Base-by-base conservation (phyloP, 2,329 filamentous ascomycete genomes). In the Scedosporium dehoogii region DNA sequence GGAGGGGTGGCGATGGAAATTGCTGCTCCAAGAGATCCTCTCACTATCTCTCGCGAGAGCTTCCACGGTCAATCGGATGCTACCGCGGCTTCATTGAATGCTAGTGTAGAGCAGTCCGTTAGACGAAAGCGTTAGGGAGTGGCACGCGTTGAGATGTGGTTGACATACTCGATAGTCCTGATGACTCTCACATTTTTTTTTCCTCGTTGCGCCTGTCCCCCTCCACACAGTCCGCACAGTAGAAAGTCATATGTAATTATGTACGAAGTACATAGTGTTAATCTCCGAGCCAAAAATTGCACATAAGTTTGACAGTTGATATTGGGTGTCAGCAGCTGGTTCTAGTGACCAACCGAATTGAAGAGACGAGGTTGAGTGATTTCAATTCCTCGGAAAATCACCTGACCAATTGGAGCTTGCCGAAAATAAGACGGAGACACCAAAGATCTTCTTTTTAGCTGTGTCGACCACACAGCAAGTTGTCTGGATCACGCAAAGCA, bases 1-100 rank as follows among this genome's bases (percentile, higher is more conserved):
- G 59, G 59, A 58, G 56, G 33, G 33, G 33, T 38, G 59, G 41
- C n/a, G 59, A 60, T 33, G 59, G 59, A 53, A 60, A 79, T 81
- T 82, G 71, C 80, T 80, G 81, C 85, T 85, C 83, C 85, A 87
- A 89, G 85, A 88, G 86, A 88, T 83, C 79, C 82, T 87, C 83
- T 84, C 84, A 85, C 81, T 83, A 87, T 87, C 87, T 86, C 88
- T 87, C 89, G 51, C 51, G 51, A 55, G 86, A 89, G 85, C 85
- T 82, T 74, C 78, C 80, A 81, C 44, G 21, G 33, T 48, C 48
- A 38, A 51, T 61, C 79, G 75, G 77, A 76, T 86, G 80, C 90
- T 93, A 90, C 82, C 86, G 82, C 71, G 72, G 71, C 75, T 75
- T 81, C 84, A 86, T 86, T 80, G 81, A 67, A 66, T 67, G 59